Evolutionary conservation across 2,329 filamentous ascomycete species (phyloP).

Genomic region (Ophiostoma australiae): DNA sequence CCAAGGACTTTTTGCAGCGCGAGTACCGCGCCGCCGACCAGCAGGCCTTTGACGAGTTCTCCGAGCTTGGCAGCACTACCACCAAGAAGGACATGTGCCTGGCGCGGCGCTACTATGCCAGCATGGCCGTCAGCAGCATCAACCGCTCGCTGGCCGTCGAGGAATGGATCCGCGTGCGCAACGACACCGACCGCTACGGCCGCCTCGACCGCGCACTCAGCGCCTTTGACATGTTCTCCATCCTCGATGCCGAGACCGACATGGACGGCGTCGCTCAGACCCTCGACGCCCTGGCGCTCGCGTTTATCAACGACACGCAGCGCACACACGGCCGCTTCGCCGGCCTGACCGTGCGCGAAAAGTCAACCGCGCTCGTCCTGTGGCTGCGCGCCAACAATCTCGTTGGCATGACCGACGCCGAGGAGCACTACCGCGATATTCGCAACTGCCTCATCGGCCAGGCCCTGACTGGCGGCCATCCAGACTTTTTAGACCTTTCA

Average conservation of each 20-base stretch:
- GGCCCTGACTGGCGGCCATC: slow-evolving; percentile 57
- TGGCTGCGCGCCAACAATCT: slow-evolving; percentile 67
- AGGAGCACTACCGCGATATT: slow-evolving; percentile 67
- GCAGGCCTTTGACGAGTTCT: neutral
- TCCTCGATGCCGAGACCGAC: slow-evolving; percentile 68
- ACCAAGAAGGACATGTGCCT: slow-evolving; percentile 66
- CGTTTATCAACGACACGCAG: slow-evolving; percentile 47
- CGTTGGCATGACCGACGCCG: slow-evolving; percentile 61
- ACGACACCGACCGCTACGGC: slow-evolving; percentile 32
- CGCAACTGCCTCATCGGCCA: slow-evolving; percentile 85
- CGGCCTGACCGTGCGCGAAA: slow-evolving; percentile 56
- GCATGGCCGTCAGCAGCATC: slow-evolving; percentile 68
- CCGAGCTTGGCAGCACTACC: neutral
- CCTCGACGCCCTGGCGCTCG: slow-evolving; percentile 58
- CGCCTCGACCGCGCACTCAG: slow-evolving; percentile 68
- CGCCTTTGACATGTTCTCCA: slow-evolving; percentile 84
- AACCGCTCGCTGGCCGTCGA: slow-evolving; percentile 74
- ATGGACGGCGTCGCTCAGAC: slow-evolving; percentile 55
- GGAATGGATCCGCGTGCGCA: slow-evolving; percentile 62
- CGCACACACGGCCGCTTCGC: slow-evolving; percentile 48
- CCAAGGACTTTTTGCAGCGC: slow-evolving; percentile 73
- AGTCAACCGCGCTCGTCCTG: slow-evolving; percentile 61
- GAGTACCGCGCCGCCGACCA: slow-evolving; percentile 55
- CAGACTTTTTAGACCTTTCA: slow-evolving; percentile 41
- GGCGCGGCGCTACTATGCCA: slow-evolving; percentile 68